Percentiles rank a stretch among this genome's conserved stretches.
Conservation (phyloP, 2,329 filamentous ascomycete genomes). For the Amauroascus verrucosus region DNA sequence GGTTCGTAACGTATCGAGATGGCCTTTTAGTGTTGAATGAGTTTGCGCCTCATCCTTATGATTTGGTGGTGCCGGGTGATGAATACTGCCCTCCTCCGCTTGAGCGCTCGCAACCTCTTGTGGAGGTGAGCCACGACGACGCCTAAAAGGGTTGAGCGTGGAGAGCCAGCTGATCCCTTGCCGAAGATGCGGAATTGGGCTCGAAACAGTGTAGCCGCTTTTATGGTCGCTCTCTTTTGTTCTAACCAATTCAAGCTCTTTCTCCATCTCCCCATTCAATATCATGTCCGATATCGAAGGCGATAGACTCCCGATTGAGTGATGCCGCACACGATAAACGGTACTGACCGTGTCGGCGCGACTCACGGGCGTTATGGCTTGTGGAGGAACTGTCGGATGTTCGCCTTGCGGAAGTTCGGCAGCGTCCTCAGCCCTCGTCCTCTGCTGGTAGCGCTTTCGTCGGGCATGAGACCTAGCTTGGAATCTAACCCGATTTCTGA, state of each 20-base stretch:
- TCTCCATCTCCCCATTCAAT: conserved; percentile 24
- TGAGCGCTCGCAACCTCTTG: conserved; percentile 50
- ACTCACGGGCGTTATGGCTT: conserved; percentile 47
- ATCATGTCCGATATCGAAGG: conserved; percentile 32
- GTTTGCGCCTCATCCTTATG: conserved; percentile 35
- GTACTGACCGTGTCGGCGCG: conserved; percentile 53
- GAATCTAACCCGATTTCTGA: conserved; percentile 27
- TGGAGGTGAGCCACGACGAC: conserved; percentile 48
- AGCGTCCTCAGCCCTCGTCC: background rate
- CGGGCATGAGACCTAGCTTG: conserved; percentile 12
- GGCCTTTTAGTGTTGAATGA: conserved; percentile 36
- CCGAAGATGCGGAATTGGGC: conserved; percentile 24
- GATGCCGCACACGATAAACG: conserved; percentile 53
- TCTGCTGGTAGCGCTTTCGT: conserved; percentile 6
- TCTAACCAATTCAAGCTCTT: conserved; percentile 17
- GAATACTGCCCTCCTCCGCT: conserved; percentile 28
- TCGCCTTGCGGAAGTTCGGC: conserved; percentile 8
- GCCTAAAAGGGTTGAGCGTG: conserved; percentile 49
- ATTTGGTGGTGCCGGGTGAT: background rate
- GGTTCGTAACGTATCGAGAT: conserved; percentile 40
- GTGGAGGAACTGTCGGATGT: conserved; percentile 37
- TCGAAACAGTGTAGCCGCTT: conserved; percentile 26
- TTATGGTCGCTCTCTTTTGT: conserved; percentile 14
- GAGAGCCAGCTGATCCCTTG: conserved; percentile 38
- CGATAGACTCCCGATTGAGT: conserved; percentile 43